phyloP scores from a whole-genome alignment of 805 yeast genomes.

The Candida khao-thaluensis region DNA sequence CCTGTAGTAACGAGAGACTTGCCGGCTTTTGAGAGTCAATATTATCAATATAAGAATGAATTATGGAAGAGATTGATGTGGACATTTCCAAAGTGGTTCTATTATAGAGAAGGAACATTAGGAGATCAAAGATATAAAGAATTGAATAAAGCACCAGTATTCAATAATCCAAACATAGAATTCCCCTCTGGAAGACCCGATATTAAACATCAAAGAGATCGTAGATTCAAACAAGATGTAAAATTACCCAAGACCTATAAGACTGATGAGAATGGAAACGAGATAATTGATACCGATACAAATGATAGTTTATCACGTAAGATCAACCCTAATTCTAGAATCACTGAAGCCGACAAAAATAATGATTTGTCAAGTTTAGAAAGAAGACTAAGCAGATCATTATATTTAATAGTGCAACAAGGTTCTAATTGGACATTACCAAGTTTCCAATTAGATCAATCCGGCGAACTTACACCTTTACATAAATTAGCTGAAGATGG shows the following conservation, averaged over 20 bases:
- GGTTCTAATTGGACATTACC: conserved; percentile 75
- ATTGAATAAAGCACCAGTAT: conserved; percentile 73
- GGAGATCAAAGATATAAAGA: conserved; percentile 77
- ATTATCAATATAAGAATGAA: conserved; percentile 80
- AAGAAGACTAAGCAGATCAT: conserved; percentile 73
- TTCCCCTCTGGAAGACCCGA: conserved; percentile 85
- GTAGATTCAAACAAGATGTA: conserved; percentile 76
- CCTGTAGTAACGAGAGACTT: conserved; percentile 84
- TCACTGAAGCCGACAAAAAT: conserved; percentile 70
- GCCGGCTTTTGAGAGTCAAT: conserved; percentile 68
- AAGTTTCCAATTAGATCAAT: conserved; percentile 42
- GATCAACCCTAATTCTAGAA: conserved; percentile 66
- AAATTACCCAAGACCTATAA: conserved; percentile 67
- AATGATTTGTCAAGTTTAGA: conserved; percentile 70
- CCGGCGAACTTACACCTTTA: conserved; percentile 47
- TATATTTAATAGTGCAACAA: conserved; percentile 67
- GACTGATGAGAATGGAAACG: conserved; percentile 27
- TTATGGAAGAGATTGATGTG: conserved; percentile 90
- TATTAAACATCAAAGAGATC: conserved; percentile 82
- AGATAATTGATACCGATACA: conserved; percentile 33
- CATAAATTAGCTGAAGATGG: conserved; percentile 77
- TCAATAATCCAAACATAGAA: conserved; percentile 71
- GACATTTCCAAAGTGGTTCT: conserved; percentile 94
- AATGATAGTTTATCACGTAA: conserved; percentile 63
- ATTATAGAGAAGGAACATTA: conserved; percentile 85